Conservation (phyloP, 2,329 filamentous ascomycete genomes). For the Cladosporium sp. region DNA sequence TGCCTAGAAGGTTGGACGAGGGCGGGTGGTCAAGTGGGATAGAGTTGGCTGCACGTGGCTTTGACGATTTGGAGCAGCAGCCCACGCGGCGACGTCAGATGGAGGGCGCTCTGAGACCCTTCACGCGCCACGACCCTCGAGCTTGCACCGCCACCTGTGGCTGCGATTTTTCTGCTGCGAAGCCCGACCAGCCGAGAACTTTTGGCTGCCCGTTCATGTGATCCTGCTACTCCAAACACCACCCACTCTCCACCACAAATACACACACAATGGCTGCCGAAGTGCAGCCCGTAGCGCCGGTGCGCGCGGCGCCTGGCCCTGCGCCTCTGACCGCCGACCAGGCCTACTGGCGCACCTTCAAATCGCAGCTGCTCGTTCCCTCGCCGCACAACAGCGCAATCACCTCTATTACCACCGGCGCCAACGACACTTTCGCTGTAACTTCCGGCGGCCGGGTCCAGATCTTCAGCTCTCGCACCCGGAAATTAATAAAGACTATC, state of each 20-base stretch:
- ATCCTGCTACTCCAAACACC: not conserved
- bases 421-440: conserved; percentile 72
- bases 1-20: too few species aligned
- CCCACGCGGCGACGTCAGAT: too few species aligned
- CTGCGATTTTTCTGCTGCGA: not conserved
- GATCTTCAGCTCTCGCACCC: conserved; percentile 85
- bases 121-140: too few species aligned
- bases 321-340: conserved; percentile 84
- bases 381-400: conserved; percentile 86
- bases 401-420: conserved; percentile 62
- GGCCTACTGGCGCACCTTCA: conserved; percentile 93
- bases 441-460: conserved; percentile 93
- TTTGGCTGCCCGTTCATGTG: conserved; percentile 1
- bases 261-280: conserved; percentile 66
- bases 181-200: not conserved
- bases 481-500: conserved; percentile 89
- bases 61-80: too few species aligned
- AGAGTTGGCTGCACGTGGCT: too few species aligned
- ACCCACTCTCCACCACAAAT: not conserved
- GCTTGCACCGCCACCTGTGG: not conserved
- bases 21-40: too few species aligned
- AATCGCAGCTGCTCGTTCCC: conserved; percentile 81
- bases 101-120: too few species aligned
- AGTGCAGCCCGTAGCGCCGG: conserved; percentile 69
- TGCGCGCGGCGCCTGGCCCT: conserved; percentile 78